Conservation (phyloP, 108 stramenopile genomes). For the Cyclotella choctawhatcheeana region DNA sequence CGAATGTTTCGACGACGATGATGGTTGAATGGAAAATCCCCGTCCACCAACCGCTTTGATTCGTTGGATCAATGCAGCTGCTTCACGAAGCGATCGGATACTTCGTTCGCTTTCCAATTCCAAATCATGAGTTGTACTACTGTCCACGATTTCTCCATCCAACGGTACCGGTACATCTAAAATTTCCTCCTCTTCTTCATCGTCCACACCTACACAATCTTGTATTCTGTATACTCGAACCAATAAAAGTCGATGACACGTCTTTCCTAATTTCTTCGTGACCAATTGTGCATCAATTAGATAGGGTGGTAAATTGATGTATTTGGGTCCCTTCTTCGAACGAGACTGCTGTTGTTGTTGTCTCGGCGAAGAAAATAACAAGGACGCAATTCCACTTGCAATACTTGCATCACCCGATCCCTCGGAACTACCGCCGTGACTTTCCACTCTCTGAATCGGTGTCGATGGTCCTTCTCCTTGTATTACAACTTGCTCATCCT, state of each 20-base stretch:
- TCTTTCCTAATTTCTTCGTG: constrained; percentile 64
- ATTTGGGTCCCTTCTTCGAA: constrained; percentile 29
- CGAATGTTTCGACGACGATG: constrained; percentile 17
- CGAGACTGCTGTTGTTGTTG: no score
- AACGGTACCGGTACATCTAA: constrained; percentile 45
- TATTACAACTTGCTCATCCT: constrained; percentile 11
- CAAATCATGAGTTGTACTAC: constrained; percentile 27
- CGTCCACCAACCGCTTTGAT: constrained; percentile 52
- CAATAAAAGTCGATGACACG: constrained; percentile 66
- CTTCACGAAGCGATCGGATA: constrained; percentile 52
- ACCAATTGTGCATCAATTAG: constrained; percentile 81
- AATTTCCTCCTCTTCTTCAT: constrained; percentile 51
- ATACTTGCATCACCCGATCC: constrained; percentile 38
- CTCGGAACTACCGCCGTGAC: not conserved
- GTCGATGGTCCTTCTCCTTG: no score
- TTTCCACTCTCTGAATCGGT: not conserved
- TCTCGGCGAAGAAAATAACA: constrained; percentile 25
- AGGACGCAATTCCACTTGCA: constrained; percentile 32
- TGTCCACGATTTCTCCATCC: not conserved
- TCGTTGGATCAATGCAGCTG: constrained; percentile 57
- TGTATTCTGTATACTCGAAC: constrained; percentile 70
- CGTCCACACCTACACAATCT: constrained; percentile 26
- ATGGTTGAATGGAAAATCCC: constrained; percentile 45
- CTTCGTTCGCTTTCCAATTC: constrained; percentile 38
- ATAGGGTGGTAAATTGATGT: constrained; percentile 54